Base-by-base conservation (phyloP, 2,329 filamentous ascomycete species). In the Pseudogymnoascus sp. region DNA sequence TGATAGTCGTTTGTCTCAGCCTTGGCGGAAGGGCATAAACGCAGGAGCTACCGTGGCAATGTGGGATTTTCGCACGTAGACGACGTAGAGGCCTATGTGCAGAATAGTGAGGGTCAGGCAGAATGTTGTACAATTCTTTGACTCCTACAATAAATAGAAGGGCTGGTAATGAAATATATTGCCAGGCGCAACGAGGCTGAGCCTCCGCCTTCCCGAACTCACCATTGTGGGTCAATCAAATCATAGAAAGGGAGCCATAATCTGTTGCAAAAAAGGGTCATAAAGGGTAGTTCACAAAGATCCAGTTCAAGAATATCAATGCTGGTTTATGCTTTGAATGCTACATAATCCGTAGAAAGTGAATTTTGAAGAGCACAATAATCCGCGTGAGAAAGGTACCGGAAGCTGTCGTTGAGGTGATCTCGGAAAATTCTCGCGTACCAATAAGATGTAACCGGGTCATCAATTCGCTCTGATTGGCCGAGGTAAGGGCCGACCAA, bases 101-200 rank as follows among this genome's bases (percentile, higher is more conserved):
- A 39, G 25, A 60, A 30, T 41, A n/a, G 33, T 41, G 33, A 39
- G 33, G 12, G 38, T n/a, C 14, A 28, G 19, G 19, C 22, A 30
- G 22, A 39, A 25, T 60, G 35, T 28, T 60, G 58, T 60, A 39
- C 25, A 5, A 39, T 25, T 16, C 12, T 35, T 60, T 60, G 14
- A 41, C 33, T 9, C 25, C 33, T 39, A 25, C 14, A 60, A 16
- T 11, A 60, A 19, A n/a, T 55, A 14, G 49, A 55, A 35, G 58
- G n/a, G 35, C n/a, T 60, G 33, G 33, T 9, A 60, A 39, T 41
- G 39, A 60, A 60, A 60, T 60, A 55, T 55, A 55, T 55, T 33
- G 28, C 49, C 49, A 55, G 49, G 49, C 49, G 49, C 49, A 60
- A 60, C 58, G 33, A 60, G 58, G 58, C 58, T 60, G 58, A 60